These are phyloP conservation scores for Aspergillus pseudotamarii DNA, from an alignment of 2,329 filamentous ascomycete species.

Conservation along the genomic window DNA sequence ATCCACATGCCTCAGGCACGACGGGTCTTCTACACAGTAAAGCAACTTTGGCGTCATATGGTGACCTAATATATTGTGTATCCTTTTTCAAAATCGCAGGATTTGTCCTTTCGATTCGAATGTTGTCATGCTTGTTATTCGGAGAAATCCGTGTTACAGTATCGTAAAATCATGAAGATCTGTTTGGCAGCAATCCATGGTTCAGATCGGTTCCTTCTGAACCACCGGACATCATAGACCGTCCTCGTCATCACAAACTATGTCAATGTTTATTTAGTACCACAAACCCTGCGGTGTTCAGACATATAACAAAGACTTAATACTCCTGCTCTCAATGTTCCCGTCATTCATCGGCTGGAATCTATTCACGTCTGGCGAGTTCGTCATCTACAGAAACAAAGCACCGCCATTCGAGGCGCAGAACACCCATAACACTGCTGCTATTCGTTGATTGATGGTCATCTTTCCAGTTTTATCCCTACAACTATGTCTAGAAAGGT, in stretches of 20 bases:
- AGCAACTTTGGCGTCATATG: background rate
- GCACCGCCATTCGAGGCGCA: background rate
- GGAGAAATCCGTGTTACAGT: background rate
- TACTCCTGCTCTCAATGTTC: background rate
- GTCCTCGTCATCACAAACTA: background rate
- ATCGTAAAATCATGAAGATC: background rate
- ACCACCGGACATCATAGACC: background rate
- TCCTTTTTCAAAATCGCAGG: background rate
- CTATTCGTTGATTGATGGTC: conserved; percentile 7
- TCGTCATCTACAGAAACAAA: background rate
- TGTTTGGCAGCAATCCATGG: conserved; percentile 9
- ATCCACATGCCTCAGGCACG: conserved; percentile 8
- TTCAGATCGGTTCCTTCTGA: conserved; percentile 6
- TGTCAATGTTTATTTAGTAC: background rate
- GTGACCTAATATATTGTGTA: background rate
- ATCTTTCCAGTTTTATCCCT: background rate
- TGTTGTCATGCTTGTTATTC: background rate
- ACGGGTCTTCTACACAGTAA: background rate
- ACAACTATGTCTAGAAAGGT: conserved; percentile 32
- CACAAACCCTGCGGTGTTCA: background rate
- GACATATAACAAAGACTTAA: background rate
- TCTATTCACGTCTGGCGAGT: background rate
- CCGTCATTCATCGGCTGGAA: background rate
- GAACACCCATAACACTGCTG: background rate
- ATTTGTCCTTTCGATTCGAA: background rate